phyloP scores from a whole-genome alignment of 768 basidiomycete species.

The Pleurotus platypus region DNA sequence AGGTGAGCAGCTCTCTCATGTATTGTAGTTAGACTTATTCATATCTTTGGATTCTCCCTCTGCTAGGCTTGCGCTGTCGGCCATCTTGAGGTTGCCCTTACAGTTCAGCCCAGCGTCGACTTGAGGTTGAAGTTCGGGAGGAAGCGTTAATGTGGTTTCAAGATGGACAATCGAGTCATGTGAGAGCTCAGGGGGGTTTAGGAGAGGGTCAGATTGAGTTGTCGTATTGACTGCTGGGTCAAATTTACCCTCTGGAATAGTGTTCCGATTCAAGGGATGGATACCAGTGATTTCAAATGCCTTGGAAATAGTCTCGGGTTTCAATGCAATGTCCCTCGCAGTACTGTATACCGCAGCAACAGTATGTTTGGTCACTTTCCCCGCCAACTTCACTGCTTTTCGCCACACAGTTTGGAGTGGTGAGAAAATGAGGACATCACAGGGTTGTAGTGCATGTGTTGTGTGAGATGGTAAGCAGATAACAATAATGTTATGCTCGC shows the following conservation, averaged over 20 bases:
- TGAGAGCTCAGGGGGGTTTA: no score
- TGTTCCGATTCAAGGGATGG: slow-evolving; percentile 12
- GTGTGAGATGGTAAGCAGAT: slow-evolving; percentile 34
- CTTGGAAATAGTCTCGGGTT: not conserved
- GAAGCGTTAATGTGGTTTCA: no score
- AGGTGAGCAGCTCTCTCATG: no score
- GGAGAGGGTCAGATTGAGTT: not conserved
- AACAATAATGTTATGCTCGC: slow-evolving; percentile 24
- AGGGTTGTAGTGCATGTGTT: slow-evolving; percentile 31
- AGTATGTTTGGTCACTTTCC: no score
- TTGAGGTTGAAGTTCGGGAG: no score
- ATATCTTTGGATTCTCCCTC: no score
- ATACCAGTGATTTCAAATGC: slow-evolving; percentile 14
- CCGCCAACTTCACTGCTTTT: not conserved
- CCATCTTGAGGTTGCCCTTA: no score
- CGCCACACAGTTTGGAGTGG: slow-evolving; percentile 23
- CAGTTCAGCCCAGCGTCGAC: no score
- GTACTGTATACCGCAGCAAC: not conserved
- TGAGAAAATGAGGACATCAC: slow-evolving; percentile 32
- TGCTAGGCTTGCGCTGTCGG: no score
- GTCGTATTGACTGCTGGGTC: slow-evolving; percentile 9
- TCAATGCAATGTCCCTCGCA: slow-evolving; percentile 7
- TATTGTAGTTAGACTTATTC: no score
- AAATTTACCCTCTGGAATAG: slow-evolving; percentile 9
- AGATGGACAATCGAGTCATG: no score